Evolutionary conservation across 495 filamentous ascomycete species (phyloP).

Genomic region (Annulohypoxylon moriforme): DNA sequence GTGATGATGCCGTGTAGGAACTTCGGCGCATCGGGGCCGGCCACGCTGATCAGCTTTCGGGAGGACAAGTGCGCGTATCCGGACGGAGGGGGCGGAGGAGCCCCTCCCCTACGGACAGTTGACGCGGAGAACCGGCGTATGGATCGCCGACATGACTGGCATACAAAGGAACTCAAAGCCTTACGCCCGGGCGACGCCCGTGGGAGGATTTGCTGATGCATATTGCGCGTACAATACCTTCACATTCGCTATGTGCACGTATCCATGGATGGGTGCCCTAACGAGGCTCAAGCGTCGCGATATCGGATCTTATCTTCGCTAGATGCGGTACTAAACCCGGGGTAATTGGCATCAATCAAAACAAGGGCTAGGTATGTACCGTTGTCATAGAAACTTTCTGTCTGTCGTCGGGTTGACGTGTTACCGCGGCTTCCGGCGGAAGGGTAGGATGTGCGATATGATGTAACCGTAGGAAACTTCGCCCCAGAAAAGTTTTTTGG

Average conservation of each 20-base stretch:
- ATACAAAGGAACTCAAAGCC: conserved; percentile 31
- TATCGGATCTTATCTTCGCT: background rate
- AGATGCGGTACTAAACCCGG: background rate
- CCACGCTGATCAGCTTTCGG: conserved; percentile 80
- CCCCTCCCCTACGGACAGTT: conserved; percentile 7
- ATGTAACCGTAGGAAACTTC: conserved; percentile 22
- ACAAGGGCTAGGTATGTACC: background rate
- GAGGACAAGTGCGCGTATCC: conserved; percentile 69
- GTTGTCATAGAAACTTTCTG: background rate
- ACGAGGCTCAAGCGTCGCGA: too few relatives aligned
- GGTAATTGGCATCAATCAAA: background rate
- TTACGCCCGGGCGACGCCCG: conserved; percentile 3
- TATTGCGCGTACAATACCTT: background rate
- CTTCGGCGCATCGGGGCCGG: conserved; percentile 79
- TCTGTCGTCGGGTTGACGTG: conserved; percentile 11
- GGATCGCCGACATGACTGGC: conserved; percentile 42
- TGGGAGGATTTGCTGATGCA: conserved; percentile 9
- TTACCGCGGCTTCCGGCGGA: conserved; percentile 26
- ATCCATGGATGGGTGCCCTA: too few relatives aligned
- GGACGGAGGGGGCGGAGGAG: conserved; percentile 53
- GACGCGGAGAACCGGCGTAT: conserved; percentile 33
- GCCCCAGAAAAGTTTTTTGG: background rate
- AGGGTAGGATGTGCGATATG: background rate
- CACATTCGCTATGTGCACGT: too few relatives aligned
- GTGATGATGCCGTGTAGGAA: conserved; percentile 92